Conservation (phyloP, 495 filamentous ascomycete species). For the Aspergillus sclerotiicarbonarius region DNA sequence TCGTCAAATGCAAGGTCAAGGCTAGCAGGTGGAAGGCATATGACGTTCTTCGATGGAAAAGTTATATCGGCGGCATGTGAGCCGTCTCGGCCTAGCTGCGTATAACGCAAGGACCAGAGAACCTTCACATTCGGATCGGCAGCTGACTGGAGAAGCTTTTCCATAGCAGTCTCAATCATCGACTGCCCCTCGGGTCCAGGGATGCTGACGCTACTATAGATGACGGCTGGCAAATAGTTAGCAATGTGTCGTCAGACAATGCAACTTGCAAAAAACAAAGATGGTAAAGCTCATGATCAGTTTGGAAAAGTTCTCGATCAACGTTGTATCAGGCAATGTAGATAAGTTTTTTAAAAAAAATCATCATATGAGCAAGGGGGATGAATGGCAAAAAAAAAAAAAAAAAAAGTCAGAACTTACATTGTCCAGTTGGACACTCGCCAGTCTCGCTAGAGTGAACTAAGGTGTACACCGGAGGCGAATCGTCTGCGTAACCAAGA, state of each 20-base stretch:
- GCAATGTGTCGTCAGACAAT: conserved; percentile 26
- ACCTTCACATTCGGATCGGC: conserved; percentile 35
- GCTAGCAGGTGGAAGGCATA: conserved; percentile 51
- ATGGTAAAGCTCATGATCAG: conserved; percentile 61
- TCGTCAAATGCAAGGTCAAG: conserved; percentile 72
- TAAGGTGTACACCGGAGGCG: conserved; percentile 66
- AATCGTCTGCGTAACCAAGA: conserved; percentile 32
- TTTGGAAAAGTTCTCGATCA: conserved; percentile 76
- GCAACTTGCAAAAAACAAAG: conserved; percentile 13
- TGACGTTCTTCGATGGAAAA: conserved; percentile 26
- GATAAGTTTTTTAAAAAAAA: conserved; percentile 85
- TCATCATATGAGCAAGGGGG: conserved; percentile 69
- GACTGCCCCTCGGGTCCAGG: conserved; percentile 35
- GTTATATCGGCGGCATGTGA: conserved; percentile 21
- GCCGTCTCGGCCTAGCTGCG: conserved; percentile 38
- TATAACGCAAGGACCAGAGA: conserved; percentile 65
- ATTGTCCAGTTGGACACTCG: conserved; percentile 81
- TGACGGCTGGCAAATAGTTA: conserved; percentile 61
- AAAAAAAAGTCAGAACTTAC: conserved; percentile 60
- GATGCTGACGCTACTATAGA: conserved; percentile 59
- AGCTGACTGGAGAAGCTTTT: conserved; percentile 47
- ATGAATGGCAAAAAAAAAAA: conserved; percentile 14
- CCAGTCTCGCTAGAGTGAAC: conserved; percentile 83
- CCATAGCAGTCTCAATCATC: conserved; percentile 54
- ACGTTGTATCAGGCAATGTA: conserved; percentile 92